Percentiles rank a stretch among this genome's conserved stretches.
phyloP scores from a whole-genome alignment of 495 filamentous ascomycete species.

The Aspergillus sclerotioniger region DNA sequence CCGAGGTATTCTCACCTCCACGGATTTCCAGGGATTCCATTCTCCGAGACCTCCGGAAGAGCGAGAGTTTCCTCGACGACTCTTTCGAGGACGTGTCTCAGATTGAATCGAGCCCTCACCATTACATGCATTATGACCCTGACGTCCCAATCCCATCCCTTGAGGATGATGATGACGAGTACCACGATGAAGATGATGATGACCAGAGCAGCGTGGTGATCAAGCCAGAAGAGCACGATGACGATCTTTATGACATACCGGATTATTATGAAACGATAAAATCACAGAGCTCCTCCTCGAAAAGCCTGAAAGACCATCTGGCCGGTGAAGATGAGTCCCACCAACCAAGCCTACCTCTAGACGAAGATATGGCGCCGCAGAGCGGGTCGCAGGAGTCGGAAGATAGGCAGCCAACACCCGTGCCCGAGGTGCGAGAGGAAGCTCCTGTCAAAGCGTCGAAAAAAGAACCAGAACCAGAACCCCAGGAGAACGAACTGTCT shows the following conservation, averaged over 20 bases:
- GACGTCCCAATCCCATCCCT: constrained; percentile 81
- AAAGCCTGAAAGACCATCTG: constrained; percentile 40
- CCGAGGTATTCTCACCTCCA: constrained; percentile 49
- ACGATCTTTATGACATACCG: constrained; percentile 69
- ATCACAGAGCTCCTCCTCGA: constrained; percentile 47
- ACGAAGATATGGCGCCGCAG: constrained; percentile 18
- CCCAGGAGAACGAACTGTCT: constrained; percentile 18
- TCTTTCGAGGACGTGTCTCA: constrained; percentile 64
- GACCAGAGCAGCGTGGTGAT: constrained; percentile 63
- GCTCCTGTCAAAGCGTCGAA: neutral
- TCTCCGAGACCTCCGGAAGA: constrained; percentile 78
- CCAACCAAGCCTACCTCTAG: constrained; percentile 46
- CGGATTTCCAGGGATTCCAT: constrained; percentile 93
- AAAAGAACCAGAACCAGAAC: neutral
- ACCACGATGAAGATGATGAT: constrained; percentile 57
- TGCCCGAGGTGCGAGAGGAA: constrained; percentile 10
- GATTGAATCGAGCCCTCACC: constrained; percentile 50
- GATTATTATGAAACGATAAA: constrained; percentile 49
- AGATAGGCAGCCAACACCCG: constrained; percentile 14
- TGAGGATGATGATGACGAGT: constrained; percentile 55
- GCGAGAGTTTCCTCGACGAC: constrained; percentile 53
- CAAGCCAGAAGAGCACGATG: constrained; percentile 61
- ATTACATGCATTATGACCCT: constrained; percentile 65
- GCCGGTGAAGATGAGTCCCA: constrained; percentile 46
- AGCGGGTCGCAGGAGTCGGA: constrained; percentile 8